Conservation (phyloP, 495 filamentous ascomycete species). For the Penicillium macrosclerotiorum region DNA sequence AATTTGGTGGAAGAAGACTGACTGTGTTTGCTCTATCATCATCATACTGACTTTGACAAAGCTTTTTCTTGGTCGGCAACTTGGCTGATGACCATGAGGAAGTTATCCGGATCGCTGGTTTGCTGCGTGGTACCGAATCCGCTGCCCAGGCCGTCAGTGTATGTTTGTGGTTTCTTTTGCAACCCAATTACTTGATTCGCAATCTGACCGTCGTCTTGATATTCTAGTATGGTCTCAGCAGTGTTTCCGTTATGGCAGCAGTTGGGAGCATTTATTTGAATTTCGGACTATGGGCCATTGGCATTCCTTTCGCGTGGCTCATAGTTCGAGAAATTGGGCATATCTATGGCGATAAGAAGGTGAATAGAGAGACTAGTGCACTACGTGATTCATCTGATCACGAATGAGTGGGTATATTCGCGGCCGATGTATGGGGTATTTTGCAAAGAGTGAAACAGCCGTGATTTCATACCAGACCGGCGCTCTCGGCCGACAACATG, state of each 20-base stretch:
- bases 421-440: background rate
- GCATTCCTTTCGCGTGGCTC: constrained; percentile 58
- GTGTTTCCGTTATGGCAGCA: constrained; percentile 54
- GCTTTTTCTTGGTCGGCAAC: constrained; percentile 62
- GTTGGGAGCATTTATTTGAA: constrained; percentile 62
- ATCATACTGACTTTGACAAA: constrained; percentile 19
- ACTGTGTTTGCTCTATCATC: too few relatives aligned
- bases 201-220: constrained; percentile 5
- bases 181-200: background rate
- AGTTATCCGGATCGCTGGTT: constrained; percentile 57
- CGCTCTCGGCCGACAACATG: too few relatives aligned
- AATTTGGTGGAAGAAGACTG: background rate
- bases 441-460: too few relatives aligned
- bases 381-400: constrained; percentile 12
- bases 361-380: constrained; percentile 27
- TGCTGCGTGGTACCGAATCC: constrained; percentile 61
- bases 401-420: background rate
- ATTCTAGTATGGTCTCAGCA: constrained; percentile 58
- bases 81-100: constrained; percentile 54
- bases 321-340: constrained; percentile 53
- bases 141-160: constrained; percentile 60
- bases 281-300: constrained; percentile 58
- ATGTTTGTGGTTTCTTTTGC: constrained; percentile 5
- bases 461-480: too few relatives aligned
- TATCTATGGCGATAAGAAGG: constrained; percentile 33